These are phyloP conservation scores for Hemerocallis citrina DNA, from an alignment of 106 monocot species.

Conservation along the genomic window DNA sequence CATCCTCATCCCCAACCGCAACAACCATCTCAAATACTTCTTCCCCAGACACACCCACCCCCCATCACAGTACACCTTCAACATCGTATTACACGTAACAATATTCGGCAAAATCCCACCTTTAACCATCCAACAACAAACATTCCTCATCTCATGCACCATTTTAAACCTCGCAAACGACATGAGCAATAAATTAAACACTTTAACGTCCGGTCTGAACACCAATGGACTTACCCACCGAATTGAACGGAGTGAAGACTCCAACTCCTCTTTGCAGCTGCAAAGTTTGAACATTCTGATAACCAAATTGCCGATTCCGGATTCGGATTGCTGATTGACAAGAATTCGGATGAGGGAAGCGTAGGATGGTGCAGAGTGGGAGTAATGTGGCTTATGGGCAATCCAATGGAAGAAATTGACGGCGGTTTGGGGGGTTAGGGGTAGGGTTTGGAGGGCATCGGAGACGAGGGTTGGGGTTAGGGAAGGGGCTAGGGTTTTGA, in stretches of 20 bases:
- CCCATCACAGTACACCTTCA: conserved; percentile 57
- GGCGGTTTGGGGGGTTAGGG: conserved; percentile 32
- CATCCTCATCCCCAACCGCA: conserved; percentile 20
- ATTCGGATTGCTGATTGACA: conserved; percentile 5
- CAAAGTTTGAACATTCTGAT: conserved; percentile 57
- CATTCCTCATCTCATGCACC: conserved; percentile 35
- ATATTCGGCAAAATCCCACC: conserved; percentile 38
- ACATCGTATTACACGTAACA: conserved; percentile 52
- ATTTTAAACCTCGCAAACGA: conserved; percentile 33
- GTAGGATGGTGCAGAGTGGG: conserved; percentile 44
- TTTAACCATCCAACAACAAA: conserved; percentile 34
- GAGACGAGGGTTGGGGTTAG: conserved; percentile 41
- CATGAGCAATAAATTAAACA: conserved; percentile 50
- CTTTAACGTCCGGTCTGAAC: conserved; percentile 16
- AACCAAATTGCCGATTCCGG: conserved; percentile 21
- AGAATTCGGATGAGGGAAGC: conserved; percentile 43
- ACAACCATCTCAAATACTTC: conserved; percentile 29
- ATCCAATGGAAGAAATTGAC: conserved; percentile 59
- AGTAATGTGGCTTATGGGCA: conserved; percentile 26
- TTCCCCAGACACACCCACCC: conserved; percentile 37
- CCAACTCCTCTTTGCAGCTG: conserved; percentile 19
- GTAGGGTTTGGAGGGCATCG: conserved; percentile 25
- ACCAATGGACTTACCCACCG: not conserved
- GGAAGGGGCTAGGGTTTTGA: conserved; percentile 30
- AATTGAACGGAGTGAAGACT: conserved; percentile 6